Base-by-base conservation (phyloP, 2,329 filamentous ascomycete species). In the Fusarium sp. region DNA sequence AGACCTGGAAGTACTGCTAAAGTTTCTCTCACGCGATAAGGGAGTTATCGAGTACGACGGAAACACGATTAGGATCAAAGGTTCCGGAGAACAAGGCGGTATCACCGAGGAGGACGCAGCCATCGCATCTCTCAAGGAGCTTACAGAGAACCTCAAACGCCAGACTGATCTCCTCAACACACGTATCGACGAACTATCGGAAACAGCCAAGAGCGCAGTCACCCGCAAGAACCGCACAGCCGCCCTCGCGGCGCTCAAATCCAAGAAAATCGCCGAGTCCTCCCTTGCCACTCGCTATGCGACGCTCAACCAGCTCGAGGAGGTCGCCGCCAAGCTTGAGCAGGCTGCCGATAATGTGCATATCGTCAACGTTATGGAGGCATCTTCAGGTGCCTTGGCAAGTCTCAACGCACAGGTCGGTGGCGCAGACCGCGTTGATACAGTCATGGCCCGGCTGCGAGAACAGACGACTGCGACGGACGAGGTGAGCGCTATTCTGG, bases 281-380 rank as follows among this genome's bases (percentile, higher is more conserved):
- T 92, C 90, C 13, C 85, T 98, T 0, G 83, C 88, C 31, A 88
- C 89, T 68, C 89, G 94, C 14, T 88, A 91, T 31, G 89, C 90
- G 10, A 92, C 92, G 1, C 86, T 97, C 3, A 83, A 85, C 42
- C 94, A 97, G 79, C 86, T 99, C 2, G 94, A 98, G 79, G 89
- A 93, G 66, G 90, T 97, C 0, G 92, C 94, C 55, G 80, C 85
- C n/a, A 92, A 91, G 75, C 92, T 99, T 53, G 91, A 97, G 77
- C 90, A 95, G 78, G 96, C 96, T 0, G 87, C 89, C 0, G 92
- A 94, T 78, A 93, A 98, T 67, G 89, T 97, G 10, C 91, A 94
- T 72, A 87, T 98, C 15, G 89, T 98, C 10, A 87, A 88, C 62
- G 91, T 94, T 7, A 94, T 99, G 91, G 89, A 94, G 75, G 87